Evolutionary conservation across 768 basidiomycete genomes (phyloP), one percentile per base, ranked within the genome.

Genomic region (Tylopilus plumbeoviolaceoides): DNA sequence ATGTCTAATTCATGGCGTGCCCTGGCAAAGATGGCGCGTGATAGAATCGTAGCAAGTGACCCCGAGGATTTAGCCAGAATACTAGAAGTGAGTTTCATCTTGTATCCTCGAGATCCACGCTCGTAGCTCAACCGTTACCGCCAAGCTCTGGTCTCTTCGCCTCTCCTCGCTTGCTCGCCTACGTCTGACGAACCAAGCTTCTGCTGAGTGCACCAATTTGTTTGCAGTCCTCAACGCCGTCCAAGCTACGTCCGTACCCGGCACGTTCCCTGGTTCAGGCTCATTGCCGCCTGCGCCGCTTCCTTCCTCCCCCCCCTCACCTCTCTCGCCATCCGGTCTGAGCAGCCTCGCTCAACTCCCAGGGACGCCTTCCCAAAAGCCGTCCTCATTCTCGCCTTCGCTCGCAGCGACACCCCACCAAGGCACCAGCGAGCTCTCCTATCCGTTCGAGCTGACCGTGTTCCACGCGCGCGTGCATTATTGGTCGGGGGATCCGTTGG

Each of bases 1-100:
- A 90, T 90, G 85, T 83, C 87, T 38, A 92, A 93, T 61, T 89
- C 85, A 64, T 93, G 91, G 91, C 78, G 91, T 48, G 82, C 90
- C 1, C 63, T 92, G 50, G 90, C 90, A n/a, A 78, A 74, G 57
- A 89, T 91, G 87, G 89, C 90, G 31, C 79, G 86, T 63, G 90
- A 92, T 66, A 76, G 83, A 30, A 79, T 92, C 49, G 82, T 91
- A 20, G 74, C 77, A 17, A 74, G 86, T 46, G 78, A 87, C 58
- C 87, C 90, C 1, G 82, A 83, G 57, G 85, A 91, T 51, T 58
- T 90, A 44, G 64, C 65, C 9, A 74, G 79, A 54, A 78, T 91
- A 51, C 74, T 92, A 28, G 82, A 80, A 43, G 89, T 89, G 68
- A 74, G 87, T 69, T 40, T 15, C 9, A 15, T 17, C 18, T 43